Evolutionary conservation across 805 yeast genomes (phyloP).

Genomic region (Pichia paraexigua): DNA sequence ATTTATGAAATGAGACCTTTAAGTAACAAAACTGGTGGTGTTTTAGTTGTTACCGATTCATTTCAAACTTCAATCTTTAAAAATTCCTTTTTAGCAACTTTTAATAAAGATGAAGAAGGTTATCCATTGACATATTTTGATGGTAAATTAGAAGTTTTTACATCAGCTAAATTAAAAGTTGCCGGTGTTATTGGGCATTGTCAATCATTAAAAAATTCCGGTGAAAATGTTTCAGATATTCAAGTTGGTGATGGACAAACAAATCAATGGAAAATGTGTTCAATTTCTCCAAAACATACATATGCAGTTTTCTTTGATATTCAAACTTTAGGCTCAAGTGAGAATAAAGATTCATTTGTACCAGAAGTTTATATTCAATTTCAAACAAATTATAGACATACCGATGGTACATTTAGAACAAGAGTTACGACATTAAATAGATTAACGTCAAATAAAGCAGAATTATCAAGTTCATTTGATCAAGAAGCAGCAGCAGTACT

Average conservation of each 20-base stretch:
- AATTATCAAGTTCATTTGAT: constrained; percentile 65
- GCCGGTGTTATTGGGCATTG: constrained; percentile 95
- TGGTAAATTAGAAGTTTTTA: constrained; percentile 79
- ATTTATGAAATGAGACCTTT: constrained; percentile 86
- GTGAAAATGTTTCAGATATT: constrained; percentile 76
- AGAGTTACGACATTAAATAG: constrained; percentile 82
- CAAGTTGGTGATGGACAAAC: constrained; percentile 95
- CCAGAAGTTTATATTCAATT: constrained; percentile 51
- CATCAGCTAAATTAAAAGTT: constrained; percentile 79
- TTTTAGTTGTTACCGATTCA: constrained; percentile 79
- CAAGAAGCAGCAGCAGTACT: constrained; percentile 97
- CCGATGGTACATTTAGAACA: constrained; percentile 83
- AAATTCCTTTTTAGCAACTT: constrained; percentile 81
- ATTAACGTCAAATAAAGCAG: constrained; percentile 42
- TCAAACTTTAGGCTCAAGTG: constrained; percentile 40
- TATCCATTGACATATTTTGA: constrained; percentile 84
- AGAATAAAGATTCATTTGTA: constrained; percentile 32
- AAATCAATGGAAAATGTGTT: constrained; percentile 77
- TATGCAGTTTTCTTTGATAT: constrained; percentile 89
- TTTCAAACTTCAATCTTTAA: constrained; percentile 92
- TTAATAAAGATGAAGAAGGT: constrained; percentile 81
- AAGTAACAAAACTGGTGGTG: constrained; percentile 85
- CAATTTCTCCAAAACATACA: constrained; percentile 79
- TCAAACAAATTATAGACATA: constrained; percentile 87
- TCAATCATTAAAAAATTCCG: constrained; percentile 58